Conservation (phyloP, 306 rosid genomes). For the Casuarina cunninghamiana region DNA sequence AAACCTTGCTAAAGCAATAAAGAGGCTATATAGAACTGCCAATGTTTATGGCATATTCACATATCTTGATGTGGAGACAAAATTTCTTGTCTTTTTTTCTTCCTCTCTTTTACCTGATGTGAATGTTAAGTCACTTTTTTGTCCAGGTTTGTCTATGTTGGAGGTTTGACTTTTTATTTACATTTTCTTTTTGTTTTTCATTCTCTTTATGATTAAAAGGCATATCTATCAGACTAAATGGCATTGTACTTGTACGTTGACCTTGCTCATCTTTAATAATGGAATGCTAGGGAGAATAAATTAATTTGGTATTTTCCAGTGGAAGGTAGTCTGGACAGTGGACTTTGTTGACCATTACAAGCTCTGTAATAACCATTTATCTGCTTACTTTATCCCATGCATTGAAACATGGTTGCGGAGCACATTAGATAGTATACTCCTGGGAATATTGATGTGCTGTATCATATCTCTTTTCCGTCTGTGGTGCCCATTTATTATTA, state of each 20-base stretch:
- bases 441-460: not conserved
- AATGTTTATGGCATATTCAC: conserved; percentile 1
- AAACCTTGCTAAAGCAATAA: not conserved
- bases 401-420: not conserved
- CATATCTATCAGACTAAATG: not conserved
- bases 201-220: not conserved
- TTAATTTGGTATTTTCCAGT: not conserved
- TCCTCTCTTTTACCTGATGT: not conserved
- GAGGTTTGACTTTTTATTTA: not conserved
- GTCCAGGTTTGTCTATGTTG: not conserved
- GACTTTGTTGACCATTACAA: not conserved
- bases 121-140: not conserved
- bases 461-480: not conserved
- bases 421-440: not conserved
- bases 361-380: not conserved
- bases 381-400: not conserved
- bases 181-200: not conserved
- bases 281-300: not conserved
- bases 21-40: not conserved
- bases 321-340: not conserved
- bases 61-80: not conserved
- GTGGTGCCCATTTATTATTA: not conserved
- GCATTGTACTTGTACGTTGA: not conserved
- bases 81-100: not conserved
- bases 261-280: not conserved